Evolutionary conservation across 2,329 filamentous ascomycete species (phyloP).

Genomic region (Neopestalotiopsis rosae): DNA sequence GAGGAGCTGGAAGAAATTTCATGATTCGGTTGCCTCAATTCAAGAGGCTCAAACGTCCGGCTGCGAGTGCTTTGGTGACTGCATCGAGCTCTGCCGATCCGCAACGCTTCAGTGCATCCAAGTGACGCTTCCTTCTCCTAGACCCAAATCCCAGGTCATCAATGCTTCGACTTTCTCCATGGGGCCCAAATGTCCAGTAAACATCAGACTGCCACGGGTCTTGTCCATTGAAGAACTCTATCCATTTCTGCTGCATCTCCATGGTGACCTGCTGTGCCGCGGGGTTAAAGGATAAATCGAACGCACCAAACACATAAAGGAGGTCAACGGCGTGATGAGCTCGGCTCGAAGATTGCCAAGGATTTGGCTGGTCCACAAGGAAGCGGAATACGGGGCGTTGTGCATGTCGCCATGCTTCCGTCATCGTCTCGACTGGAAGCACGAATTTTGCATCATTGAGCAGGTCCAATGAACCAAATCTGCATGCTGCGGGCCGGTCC

Average conservation of each 20-base stretch:
- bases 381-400: neutral
- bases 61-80: neutral
- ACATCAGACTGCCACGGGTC: neutral
- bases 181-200: neutral
- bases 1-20: constrained; percentile 40
- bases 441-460: too few relatives aligned
- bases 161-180: neutral
- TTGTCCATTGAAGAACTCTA: neutral
- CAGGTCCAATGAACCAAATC: too few relatives aligned
- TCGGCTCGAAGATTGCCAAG: neutral
- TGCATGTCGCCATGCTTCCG: neutral
- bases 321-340: neutral
- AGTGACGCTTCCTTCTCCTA: neutral
- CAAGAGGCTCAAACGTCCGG: neutral
- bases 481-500: neutral
- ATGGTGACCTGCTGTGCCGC: neutral
- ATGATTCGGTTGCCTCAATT: neutral
- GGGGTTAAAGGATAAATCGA: neutral
- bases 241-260: neutral
- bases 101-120: neutral
- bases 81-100: neutral
- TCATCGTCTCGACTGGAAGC: neutral
- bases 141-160: neutral
- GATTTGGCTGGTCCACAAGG: neutral
- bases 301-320: neutral